Base-by-base conservation (phyloP, 257 asterid species). In the Salvia miltiorrhiza region DNA sequence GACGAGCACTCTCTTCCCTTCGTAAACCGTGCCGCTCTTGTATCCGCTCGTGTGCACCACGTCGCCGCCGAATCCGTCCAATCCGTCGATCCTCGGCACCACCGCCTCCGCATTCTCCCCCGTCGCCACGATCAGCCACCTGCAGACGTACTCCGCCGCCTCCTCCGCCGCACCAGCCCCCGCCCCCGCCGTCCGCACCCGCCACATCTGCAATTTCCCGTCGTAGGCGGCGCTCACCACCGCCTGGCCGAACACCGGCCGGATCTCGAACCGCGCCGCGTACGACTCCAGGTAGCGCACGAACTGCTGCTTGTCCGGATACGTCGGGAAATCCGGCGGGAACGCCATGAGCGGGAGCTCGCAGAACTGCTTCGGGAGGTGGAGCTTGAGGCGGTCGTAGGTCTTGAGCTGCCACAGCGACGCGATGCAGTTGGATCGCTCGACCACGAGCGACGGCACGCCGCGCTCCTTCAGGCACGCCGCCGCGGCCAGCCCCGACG, bases 71-170 rank as follows among this genome's bases (percentile, higher is more conserved):
- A 89, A 92, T 45, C 76, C 83, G 45, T 55, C 83, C 84, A 73
- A 65, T 62, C 97, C 97, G 17, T 78, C 79, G 0, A 92, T 77
- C 20, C 23, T 3, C 14, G 96, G 95, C 69, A 83, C 52, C 68
- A 81, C 87, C 41, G 82, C 86, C 85, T 86, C 97, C 1, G 95
- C 97, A 71, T 87, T 88, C 78, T 92, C 98, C 9, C 96, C 98
- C 9, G 96, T 91, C 3, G 97, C 97, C 24, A 75, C 96, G 0
- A 92, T 63, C 81, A 92, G 55, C 97, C 96, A 89, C 68, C 82
- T 74, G 65, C 84, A 64, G 4, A 86, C 72, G 14, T 83, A 90
- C 80, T 87, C 92, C n/a, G 40, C 62, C 50, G 39, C 75, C 33
- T 0, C 24, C 2, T 9, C 65, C 44, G 49, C 68, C 52, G 61